Evolutionary conservation across 495 filamentous ascomycete species (phyloP).

Genomic region (Podospora australis): DNA sequence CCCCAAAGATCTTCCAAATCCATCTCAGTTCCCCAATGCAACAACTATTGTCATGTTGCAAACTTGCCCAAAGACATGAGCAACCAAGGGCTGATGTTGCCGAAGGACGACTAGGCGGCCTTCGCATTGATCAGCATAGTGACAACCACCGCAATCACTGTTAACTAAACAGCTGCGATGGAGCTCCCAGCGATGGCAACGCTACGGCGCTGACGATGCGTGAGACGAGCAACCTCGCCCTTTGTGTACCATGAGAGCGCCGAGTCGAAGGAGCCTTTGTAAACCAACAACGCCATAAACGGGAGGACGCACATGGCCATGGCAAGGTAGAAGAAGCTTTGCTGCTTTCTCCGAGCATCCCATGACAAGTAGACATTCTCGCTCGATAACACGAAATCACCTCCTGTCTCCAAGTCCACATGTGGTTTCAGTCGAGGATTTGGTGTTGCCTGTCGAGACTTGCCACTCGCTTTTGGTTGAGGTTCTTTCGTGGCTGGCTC

Average conservation of each 20-base stretch:
- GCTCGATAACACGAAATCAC: conserved; percentile 2
- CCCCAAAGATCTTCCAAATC: conserved; percentile 5
- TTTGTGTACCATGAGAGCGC: conserved; percentile 28
- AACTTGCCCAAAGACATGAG: too few relatives aligned
- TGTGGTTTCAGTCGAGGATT: too few relatives aligned
- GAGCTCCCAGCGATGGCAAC: conserved; percentile 17
- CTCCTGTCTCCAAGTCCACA: conserved; percentile 11
- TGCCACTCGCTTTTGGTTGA: too few relatives aligned
- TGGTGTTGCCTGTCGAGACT: too few relatives aligned
- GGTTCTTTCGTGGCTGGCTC: too few relatives aligned
- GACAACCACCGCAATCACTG: conserved; percentile 7
- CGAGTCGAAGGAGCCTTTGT: conserved; percentile 21
- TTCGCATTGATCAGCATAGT: conserved; percentile 4
- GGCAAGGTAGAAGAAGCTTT: conserved; percentile 24
- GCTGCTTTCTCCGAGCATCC: conserved; percentile 16
- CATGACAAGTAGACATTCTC: conserved; percentile 26
- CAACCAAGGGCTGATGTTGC: too few relatives aligned
- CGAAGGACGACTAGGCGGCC: too few relatives aligned
- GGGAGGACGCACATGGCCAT: conserved; percentile 26
- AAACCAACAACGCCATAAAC: conserved; percentile 26
- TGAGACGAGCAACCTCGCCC: conserved; percentile 26
- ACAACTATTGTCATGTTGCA: neutral
- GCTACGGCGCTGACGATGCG: conserved; percentile 21
- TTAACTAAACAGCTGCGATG: conserved; percentile 15
- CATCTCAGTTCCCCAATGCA: neutral